Evolutionary conservation across 1,139 yeast species (phyloP).

Genomic region (Kazachstania sp.): DNA sequence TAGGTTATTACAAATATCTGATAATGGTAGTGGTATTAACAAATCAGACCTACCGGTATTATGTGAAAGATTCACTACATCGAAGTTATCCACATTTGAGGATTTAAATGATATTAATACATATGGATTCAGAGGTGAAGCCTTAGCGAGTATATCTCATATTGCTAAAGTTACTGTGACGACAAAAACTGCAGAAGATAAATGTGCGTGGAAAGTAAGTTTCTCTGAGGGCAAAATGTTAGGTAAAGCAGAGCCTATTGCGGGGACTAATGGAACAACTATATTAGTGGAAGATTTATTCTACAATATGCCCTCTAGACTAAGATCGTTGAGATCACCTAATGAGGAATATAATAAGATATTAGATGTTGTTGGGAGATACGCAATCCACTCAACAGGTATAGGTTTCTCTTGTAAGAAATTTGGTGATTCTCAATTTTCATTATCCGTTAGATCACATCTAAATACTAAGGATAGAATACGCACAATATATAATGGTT

Average conservation of each 20-base stretch:
- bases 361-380: conserved; percentile 75
- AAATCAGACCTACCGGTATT: conserved; percentile 50
- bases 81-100: conserved; percentile 47
- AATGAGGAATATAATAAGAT: conserved; percentile 71
- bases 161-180: conserved; percentile 63
- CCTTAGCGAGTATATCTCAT: conserved; percentile 62
- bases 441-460: conserved; percentile 45
- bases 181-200: conserved; percentile 54
- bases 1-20: conserved; percentile 54
- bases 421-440: conserved; percentile 54
- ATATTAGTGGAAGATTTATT: conserved; percentile 81
- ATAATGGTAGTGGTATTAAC: conserved; percentile 69
- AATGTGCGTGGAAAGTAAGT: conserved; percentile 60
- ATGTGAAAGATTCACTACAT: conserved; percentile 64
- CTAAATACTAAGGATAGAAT: conserved; percentile 55
- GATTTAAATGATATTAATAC: conserved; percentile 47
- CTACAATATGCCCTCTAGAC: conserved; percentile 77
- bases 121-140: conserved; percentile 80
- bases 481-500: conserved; percentile 61
- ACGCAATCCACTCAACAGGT: conserved; percentile 62
- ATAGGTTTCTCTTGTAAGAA: conserved; percentile 78
- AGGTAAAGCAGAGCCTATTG: conserved; percentile 59
- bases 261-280: conserved; percentile 85
- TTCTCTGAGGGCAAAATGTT: conserved; percentile 56
- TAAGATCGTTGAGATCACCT: conserved; percentile 55